Evolutionary conservation across 2,329 filamentous ascomycete genomes (phyloP), one percentile per base, ranked within the genome.

Genomic region (Neopestalotiopsis sp.): DNA sequence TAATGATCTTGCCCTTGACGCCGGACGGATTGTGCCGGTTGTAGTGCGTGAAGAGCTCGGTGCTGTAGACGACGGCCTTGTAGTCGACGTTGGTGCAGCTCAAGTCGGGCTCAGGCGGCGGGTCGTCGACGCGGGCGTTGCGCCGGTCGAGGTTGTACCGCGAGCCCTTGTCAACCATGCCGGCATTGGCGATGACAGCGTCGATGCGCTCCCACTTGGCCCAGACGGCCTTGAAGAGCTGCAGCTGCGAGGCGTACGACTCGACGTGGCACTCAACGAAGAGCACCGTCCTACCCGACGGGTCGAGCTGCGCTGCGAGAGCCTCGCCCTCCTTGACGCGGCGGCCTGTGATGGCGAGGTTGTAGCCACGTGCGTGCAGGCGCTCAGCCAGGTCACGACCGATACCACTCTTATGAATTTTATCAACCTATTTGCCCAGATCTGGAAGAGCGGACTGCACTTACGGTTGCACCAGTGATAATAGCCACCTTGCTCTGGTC

Each of bases 41-140:
- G 57, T 68, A 72, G 56, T 73, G 72, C 24, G 64, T 69, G 10
- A 68, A 68, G n/a, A 73, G 68, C 34, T 70, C 61, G 3, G 71
- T 72, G 40, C 70, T 68, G 63, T 71, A 70, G n/a, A 73, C 67
- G 38, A 71, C 67, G 20, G 65, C 69, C 65, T 73, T 73, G 69
- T 67, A 69, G 62, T 73, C 59, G 49, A 59, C 58, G 13, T 72
- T 71, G 28, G 68, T 70, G 38, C 70, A 70, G 30, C n/a, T 34
- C 1, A 69, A 65, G 59, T 72, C 66, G 17, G 72, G 71, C 40
- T 66, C 61, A 2, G 72, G 71, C 14, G 72, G 72, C 3, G 71
- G n/a, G 30, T 70, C 67, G 60, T 68, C 57, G 12, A 72, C 62
- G 4, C 24, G 9, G 13, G 40, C 67, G 14, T 32, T 30, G 30